Evolutionary conservation across 75 land plant species (phyloP), one percentile per base, ranked within the genome.

Genomic region (Azolla pinnata): DNA sequence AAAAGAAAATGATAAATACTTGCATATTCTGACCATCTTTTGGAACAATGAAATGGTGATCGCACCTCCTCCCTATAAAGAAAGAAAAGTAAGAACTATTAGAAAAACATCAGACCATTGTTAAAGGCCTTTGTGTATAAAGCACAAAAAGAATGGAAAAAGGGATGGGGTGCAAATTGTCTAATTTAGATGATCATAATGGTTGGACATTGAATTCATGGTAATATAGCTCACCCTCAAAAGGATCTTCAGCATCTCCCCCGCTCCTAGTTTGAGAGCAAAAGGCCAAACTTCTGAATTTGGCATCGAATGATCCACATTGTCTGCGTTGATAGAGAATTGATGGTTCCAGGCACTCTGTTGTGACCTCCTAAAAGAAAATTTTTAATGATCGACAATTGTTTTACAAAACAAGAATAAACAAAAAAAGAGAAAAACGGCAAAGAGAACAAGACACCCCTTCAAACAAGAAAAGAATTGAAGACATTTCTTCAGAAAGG

Each of bases 231-330:
- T 24, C 21, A 56, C 58, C 29, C 28, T 56, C 4, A 56, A 29
- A 25, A 56, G 29, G 30, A 29, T 29, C 17, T 23, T 24, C 58
- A 56, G 17, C 29, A 56, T 3, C 58, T 56, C 58, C 5, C 10
- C 29, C 5, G 29, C 58, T 23, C 58, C 58, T 5, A 56, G 58
- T 17, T 29, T 56, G 30, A 56, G 58, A 56, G 58, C 58, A 14
- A 29, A 3, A 23, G 5, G 17, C 17, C 21, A 29, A 56, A 24
- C 7, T 24, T 29, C 17, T 21, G 42, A 38, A 14, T 38, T 7
- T 14, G 7, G 42, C 7, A 7, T 14, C 42, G 14, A 7, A 38
- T 38, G 42, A 14, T 38, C 14, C 42, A 38, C 42, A 7, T 14
- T 38, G 7, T 38, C 42, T 38, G 42, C 42, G 14, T 14, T 38